Percentiles rank a stretch among this genome's conserved stretches.
Conservation (phyloP, 2,329 filamentous ascomycete genomes). For the Neonectria sp. region DNA sequence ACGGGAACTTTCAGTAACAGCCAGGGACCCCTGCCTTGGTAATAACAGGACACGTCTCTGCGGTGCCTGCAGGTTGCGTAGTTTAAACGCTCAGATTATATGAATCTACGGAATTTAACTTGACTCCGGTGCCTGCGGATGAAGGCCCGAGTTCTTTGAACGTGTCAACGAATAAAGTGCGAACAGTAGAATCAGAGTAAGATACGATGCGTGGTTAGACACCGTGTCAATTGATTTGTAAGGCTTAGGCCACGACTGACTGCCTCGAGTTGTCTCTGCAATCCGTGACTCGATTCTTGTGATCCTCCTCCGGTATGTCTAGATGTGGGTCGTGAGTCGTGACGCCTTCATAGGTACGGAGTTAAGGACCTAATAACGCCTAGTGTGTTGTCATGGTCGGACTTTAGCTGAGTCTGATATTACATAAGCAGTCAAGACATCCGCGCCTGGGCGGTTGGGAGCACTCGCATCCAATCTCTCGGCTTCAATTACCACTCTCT, state of each 20-base stretch:
- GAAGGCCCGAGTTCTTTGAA: no score
- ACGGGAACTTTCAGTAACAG: constrained; percentile 46
- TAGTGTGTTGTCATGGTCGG: neutral
- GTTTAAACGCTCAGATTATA: neutral
- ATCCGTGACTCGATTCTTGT: no score
- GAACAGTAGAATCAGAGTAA: no score
- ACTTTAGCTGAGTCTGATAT: neutral
- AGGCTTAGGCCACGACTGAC: no score
- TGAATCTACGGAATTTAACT: neutral
- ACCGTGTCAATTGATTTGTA: no score
- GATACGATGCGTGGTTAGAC: no score
- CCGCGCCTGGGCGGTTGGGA: no score
- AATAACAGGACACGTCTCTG: neutral
- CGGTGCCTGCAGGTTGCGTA: no score
- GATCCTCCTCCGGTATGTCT: no score
- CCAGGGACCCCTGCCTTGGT: constrained; percentile 41
- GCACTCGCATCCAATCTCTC: neutral
- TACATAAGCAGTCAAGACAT: neutral
- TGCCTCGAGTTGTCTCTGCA: no score
- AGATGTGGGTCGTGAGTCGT: neutral
- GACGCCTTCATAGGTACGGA: neutral
- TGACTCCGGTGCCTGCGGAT: neutral
- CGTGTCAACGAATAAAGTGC: no score
- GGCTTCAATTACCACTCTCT: neutral
- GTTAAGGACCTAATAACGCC: neutral